Evolutionary conservation across 441 rosid species (phyloP), one percentile per base, ranked within the genome.

Genomic region (Geranium incanum): DNA sequence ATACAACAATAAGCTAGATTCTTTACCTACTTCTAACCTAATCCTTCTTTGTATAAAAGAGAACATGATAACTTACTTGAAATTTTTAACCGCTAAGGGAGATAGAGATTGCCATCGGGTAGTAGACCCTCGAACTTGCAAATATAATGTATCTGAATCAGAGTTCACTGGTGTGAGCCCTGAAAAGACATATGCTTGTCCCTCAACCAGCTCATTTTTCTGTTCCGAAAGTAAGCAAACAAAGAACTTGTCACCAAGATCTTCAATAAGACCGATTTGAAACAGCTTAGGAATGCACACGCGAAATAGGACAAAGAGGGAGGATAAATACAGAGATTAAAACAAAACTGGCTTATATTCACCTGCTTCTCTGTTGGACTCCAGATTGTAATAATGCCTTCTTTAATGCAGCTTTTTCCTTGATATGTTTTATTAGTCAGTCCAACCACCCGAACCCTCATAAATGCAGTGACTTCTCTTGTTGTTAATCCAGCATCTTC

Each of bases 281-380:
- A 62, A 23, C 66, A 62, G 66, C 36, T 36, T 62, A 36, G 23
- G 28, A 19, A 62, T 62, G 36, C 60, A 45, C 21, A 38, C 16
- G 48, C 68, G 48, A 15, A 64, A 57, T 67, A 60, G 45, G 43
- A 63, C 3, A 63, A 63, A 77, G 59, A 68, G 28, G 21, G 48
- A 69, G 60, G 66, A 13, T 21, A 45, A 65, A 50, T 13, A 60
- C 23, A 41, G n/a, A 37, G 70, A 70, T 66, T 16, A 62, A 68
- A 75, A 66, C 70, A 65, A 36, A 50, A 71, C 52, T 77, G 68
- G 69, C 67, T 73, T 68, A 69, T 65, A 76, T 66, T 74, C 69
- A 90, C 99, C 95, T 89, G 98, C 81, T 81, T 83, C 79, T 92
- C 97, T 12, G 95, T 86, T 7, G 99, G 99, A 77, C 85, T 85